Evolutionary conservation across 2,329 filamentous ascomycete genomes (phyloP).

Genomic region (Fusarium armeniacum): DNA sequence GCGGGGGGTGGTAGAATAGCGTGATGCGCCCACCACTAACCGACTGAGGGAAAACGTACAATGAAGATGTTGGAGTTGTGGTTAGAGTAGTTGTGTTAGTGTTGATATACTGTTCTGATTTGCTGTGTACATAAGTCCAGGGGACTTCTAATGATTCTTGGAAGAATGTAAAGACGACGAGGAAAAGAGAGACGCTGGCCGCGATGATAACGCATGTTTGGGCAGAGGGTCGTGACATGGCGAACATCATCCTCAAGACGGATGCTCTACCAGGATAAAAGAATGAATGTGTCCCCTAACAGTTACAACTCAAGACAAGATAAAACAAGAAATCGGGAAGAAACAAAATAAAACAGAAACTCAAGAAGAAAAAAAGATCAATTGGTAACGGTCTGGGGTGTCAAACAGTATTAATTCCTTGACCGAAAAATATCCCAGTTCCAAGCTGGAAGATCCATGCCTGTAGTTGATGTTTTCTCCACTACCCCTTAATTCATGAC

Average conservation of each 20-base stretch:
- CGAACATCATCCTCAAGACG: slow-evolving; percentile 34
- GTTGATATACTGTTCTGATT: slow-evolving; percentile 31
- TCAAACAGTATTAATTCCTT: slow-evolving; percentile 25
- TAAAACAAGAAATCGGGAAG: background rate
- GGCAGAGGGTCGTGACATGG: slow-evolving; percentile 33
- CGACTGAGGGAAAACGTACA: slow-evolving; percentile 9
- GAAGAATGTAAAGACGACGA: slow-evolving; percentile 33
- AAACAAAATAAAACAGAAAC: background rate
- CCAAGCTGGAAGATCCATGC: slow-evolving; percentile 11
- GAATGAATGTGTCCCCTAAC: slow-evolving; percentile 2
- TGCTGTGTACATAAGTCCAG: slow-evolving; percentile 32
- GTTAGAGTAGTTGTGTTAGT: background rate
- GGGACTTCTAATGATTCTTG: slow-evolving; percentile 34
- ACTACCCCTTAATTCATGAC: slow-evolving; percentile 37
- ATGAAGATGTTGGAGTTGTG: slow-evolving; percentile 10
- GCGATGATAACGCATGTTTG: slow-evolving; percentile 28
- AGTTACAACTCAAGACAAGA: background rate
- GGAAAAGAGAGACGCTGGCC: slow-evolving; percentile 37
- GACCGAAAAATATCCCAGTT: slow-evolving; percentile 6
- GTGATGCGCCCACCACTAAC: background rate
- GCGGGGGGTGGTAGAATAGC: slow-evolving; percentile 2
- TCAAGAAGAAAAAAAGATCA: slow-evolving; percentile 1
- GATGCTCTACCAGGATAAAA: background rate
- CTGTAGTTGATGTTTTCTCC: slow-evolving; percentile 18
- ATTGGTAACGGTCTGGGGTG: slow-evolving; percentile 5